phyloP scores from a whole-genome alignment of 306 rosid genomes.

The Delonix regia region DNA sequence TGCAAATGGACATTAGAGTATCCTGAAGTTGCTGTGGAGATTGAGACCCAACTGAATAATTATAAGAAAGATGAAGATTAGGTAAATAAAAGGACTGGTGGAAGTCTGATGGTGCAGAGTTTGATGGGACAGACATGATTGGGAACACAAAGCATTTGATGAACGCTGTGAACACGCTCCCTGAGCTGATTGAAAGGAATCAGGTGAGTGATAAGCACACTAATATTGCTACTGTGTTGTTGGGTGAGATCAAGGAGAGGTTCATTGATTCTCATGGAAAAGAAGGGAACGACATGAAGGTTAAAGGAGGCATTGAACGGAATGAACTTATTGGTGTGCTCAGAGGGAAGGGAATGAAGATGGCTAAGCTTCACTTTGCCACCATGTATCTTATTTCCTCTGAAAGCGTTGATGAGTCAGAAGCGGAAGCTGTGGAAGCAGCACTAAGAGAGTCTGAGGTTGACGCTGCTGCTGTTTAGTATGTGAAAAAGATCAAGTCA shows the following conservation, averaged over 20 bases:
- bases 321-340: constrained; percentile 73
- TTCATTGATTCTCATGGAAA: constrained; percentile 85
- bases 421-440: constrained; percentile 86
- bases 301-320: constrained; percentile 81
- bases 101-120: constrained; percentile 81
- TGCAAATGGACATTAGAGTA: constrained; percentile 73
- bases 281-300: constrained; percentile 92
- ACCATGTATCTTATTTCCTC: constrained; percentile 84
- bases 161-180: constrained; percentile 96
- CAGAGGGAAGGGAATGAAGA: constrained; percentile 83
- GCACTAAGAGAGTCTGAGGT: constrained; percentile 84
- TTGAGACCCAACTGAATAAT: constrained; percentile 41
- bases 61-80: too few species aligned
- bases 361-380: constrained; percentile 93
- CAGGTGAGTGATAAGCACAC: constrained; percentile 97
- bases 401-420: constrained; percentile 74
- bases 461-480: constrained; percentile 87
- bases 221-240: constrained; percentile 83
- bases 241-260: constrained; percentile 97
- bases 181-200: constrained; percentile 90
- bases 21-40: constrained; percentile 91
- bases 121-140: constrained; percentile 88
- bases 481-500: constrained; percentile 90
- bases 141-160: constrained; percentile 97
- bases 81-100: constrained; percentile 82